A percentile compares a stretch with the other conserved stretches of the same genome.
phyloP scores from a whole-genome alignment of 768 basidiomycete genomes.

The Hericium rajendrae region DNA sequence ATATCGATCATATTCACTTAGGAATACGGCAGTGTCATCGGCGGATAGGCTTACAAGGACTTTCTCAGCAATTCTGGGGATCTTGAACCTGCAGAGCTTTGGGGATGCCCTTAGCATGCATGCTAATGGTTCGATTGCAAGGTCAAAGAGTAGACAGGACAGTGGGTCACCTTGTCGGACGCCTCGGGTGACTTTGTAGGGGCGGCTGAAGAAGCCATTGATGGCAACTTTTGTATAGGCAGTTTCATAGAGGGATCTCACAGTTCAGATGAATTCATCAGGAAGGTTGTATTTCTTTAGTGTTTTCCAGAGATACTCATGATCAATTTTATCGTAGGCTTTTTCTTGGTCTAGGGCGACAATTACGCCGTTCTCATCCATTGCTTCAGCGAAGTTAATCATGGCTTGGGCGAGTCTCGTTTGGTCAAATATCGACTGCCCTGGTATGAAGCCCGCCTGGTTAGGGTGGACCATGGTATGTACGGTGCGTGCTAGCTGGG shows the following conservation, averaged over 20 bases:
- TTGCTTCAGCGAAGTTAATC: background rate
- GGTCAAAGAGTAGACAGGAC: background rate
- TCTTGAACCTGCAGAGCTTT: background rate
- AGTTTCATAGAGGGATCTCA: background rate
- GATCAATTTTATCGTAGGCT: too few relatives aligned
- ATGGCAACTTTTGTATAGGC: background rate
- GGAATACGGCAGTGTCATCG: constrained; percentile 8
- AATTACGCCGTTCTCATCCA: background rate
- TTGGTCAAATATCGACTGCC: background rate
- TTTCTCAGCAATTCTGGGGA: background rate
- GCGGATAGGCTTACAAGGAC: background rate
- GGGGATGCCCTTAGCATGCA: constrained; percentile 1
- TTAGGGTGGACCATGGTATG: background rate
- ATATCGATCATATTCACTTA: constrained; percentile 22
- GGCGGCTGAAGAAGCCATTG: background rate
- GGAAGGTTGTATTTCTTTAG: constrained; percentile 1
- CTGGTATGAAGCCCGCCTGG: constrained; percentile 6
- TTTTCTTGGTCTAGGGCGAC: constrained; percentile 1
- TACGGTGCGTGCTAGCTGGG: background rate
- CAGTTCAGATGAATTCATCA: background rate
- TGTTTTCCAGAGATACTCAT: background rate
- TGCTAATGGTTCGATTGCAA: constrained; percentile 7
- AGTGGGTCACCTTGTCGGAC: constrained; percentile 11
- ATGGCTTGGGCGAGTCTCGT: background rate
- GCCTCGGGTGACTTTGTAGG: constrained; percentile 5